A percentile compares a stretch with the other conserved stretches of the same genome.
Evolutionary conservation across 306 rosid species (phyloP).

Genomic region (Casuarina equisetifolia): DNA sequence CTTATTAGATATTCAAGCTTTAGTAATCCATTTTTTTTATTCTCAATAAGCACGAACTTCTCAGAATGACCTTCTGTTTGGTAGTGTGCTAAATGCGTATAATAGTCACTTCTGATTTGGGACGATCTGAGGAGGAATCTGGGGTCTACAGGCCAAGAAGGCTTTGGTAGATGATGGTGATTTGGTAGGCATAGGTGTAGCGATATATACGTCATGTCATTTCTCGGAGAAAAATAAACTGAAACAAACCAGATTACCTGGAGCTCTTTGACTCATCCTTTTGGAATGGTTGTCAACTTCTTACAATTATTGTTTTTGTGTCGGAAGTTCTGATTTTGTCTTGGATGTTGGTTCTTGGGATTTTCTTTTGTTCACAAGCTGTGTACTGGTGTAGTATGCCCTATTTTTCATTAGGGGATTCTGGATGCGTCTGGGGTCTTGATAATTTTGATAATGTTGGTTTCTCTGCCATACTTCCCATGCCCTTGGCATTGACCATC

Average conservation of each 20-base stretch:
- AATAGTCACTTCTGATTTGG: too few relatives aligned
- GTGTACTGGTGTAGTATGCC: background rate
- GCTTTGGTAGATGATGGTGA: too few relatives aligned
- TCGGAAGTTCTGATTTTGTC: background rate
- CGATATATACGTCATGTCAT: background rate
- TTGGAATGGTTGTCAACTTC: background rate
- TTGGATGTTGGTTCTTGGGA: background rate
- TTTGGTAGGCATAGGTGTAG: background rate
- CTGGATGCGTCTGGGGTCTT: background rate
- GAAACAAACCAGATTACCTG: background rate
- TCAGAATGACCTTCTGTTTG: too few relatives aligned
- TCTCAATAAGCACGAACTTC: too few relatives aligned
- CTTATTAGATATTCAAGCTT: constrained; percentile 64
- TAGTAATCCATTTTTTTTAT: constrained; percentile 37
- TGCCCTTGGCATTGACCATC: background rate
- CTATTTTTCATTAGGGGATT: background rate
- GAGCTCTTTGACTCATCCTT: background rate
- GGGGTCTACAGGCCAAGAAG: too few relatives aligned
- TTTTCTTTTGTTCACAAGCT: background rate
- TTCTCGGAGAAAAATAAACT: background rate
- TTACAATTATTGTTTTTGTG: background rate
- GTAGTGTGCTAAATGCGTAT: too few relatives aligned
- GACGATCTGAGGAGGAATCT: too few relatives aligned
- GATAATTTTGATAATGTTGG: background rate
- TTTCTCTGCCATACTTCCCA: background rate